Conservation (phyloP, 2,329 filamentous ascomycete species). For the Tolypocladium nubicola region DNA sequence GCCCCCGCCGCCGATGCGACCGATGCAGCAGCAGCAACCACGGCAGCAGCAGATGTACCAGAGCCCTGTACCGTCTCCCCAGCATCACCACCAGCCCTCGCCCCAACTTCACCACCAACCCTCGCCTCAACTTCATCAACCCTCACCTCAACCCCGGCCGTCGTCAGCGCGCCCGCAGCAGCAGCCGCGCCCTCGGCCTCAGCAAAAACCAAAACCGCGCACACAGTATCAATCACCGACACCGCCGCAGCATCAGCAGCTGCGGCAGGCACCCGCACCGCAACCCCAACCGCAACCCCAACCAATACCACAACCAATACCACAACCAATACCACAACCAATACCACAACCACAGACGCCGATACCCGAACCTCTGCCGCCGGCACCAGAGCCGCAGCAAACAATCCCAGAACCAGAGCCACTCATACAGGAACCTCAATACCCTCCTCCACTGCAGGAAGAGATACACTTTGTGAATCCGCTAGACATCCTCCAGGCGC, state of each 20-base stretch:
- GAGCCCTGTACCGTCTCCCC: constrained; percentile 6
- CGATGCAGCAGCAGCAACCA: constrained; percentile 1
- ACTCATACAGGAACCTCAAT: constrained; percentile 1
- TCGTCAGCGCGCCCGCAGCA: constrained; percentile 14
- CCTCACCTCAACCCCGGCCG: constrained; percentile 6
- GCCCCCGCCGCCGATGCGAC: not conserved
- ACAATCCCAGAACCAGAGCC: not conserved
- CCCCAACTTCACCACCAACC: constrained; percentile 1
- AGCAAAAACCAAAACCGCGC: constrained; percentile 17
- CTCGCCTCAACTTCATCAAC: constrained; percentile 5
- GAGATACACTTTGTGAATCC: constrained; percentile 24
- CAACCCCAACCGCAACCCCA: constrained; percentile 4
- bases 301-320: constrained; percentile 5
- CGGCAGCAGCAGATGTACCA: constrained; percentile 3
- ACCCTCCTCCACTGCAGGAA: constrained; percentile 3
- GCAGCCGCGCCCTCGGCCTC: constrained; percentile 19
- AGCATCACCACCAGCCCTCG: constrained; percentile 10
- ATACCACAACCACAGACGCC: constrained; percentile 5
- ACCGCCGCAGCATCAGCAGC: constrained; percentile 6
- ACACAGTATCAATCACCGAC: constrained; percentile 1
- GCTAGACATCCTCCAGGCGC: constrained; percentile 25
- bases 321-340: constrained; percentile 6
- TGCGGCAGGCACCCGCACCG: constrained; percentile 2
- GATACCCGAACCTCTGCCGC: constrained; percentile 3
- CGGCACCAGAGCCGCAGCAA: constrained; percentile 1